These are phyloP conservation scores for Diaporthe vexans DNA, from an alignment of 2,329 filamentous ascomycete species.

Conservation along the genomic window DNA sequence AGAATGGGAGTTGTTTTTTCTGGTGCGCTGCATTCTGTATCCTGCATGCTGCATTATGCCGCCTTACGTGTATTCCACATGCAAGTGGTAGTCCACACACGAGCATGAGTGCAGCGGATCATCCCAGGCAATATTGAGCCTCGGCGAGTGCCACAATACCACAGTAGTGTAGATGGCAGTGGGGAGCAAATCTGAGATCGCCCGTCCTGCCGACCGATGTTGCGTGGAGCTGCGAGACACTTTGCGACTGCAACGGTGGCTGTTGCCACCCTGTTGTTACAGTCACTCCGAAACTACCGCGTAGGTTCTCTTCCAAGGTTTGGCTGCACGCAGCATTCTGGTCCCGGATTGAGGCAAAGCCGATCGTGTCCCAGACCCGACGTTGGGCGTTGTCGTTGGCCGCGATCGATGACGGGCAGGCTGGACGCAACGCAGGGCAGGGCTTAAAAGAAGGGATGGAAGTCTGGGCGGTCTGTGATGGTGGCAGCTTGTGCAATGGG, in stretches of 20 bases:
- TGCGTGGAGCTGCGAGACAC: slow-evolving; percentile 25
- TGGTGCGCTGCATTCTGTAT: slow-evolving; percentile 8
- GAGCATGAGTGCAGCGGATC: not conserved
- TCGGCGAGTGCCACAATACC: not conserved
- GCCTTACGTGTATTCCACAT: not conserved
- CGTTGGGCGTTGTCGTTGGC: not conserved
- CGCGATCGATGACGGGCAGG: slow-evolving; percentile 10
- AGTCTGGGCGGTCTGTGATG: not conserved
- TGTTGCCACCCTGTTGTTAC: slow-evolving; percentile 12
- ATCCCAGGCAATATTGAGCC: slow-evolving; percentile 4
- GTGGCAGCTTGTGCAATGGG: not conserved
- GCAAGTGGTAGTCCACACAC: not conserved
- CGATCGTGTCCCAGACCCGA: not conserved
- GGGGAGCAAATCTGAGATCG: slow-evolving; percentile 31
- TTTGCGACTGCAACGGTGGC: slow-evolving; percentile 17
- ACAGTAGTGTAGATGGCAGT: slow-evolving; percentile 9
- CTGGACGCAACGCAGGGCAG: not conserved
- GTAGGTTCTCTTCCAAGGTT: not conserved
- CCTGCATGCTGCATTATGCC: slow-evolving; percentile 7
- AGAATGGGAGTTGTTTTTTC: not conserved
- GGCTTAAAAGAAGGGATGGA: not conserved
- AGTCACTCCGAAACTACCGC: slow-evolving; percentile 15
- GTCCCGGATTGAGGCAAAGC: not conserved
- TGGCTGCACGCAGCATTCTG: slow-evolving; percentile 2
- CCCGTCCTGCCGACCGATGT: slow-evolving; percentile 24